These are phyloP conservation scores for Mucor sp. DNA, from an alignment of 371 early-diverging fungal species.

Conservation along the genomic window DNA sequence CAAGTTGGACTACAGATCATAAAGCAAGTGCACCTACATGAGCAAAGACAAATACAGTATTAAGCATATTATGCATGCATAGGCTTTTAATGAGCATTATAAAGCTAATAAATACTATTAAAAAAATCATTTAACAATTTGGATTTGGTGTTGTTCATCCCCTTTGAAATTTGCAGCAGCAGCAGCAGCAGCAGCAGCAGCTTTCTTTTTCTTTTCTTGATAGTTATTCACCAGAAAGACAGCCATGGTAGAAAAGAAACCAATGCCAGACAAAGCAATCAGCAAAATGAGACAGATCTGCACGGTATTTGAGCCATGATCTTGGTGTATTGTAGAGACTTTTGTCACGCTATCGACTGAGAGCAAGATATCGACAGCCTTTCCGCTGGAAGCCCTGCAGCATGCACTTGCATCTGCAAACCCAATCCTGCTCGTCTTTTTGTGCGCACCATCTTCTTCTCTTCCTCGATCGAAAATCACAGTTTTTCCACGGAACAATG, in stretches of 20 bases:
- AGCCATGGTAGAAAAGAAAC: neutral
- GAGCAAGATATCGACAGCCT: constrained; percentile 8
- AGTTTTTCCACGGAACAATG: constrained; percentile 8
- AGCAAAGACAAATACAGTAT: neutral
- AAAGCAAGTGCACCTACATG: neutral
- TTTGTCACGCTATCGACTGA: constrained; percentile 7
- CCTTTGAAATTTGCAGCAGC: neutral
- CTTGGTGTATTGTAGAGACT: neutral
- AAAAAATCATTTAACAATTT: neutral
- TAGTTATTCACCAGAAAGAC: neutral
- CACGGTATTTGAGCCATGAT: neutral
- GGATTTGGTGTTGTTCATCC: neutral
- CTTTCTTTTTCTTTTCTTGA: neutral
- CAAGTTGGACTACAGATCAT: too few relatives aligned
- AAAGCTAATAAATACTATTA: neutral
- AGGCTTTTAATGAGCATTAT: neutral
- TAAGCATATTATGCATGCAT: neutral
- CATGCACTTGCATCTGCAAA: constrained; percentile 10
- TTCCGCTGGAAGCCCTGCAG: neutral
- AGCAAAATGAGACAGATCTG: neutral
- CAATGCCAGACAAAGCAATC: constrained; percentile 1
- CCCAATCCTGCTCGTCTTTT: neutral
- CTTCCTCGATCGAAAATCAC: constrained; percentile 11
- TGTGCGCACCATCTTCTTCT: neutral
- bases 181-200: neutral